Evolutionary conservation across 495 filamentous ascomycete species (phyloP), one percentile per base, ranked within the genome.

Genomic region (Aspergillus nanangensis): DNA sequence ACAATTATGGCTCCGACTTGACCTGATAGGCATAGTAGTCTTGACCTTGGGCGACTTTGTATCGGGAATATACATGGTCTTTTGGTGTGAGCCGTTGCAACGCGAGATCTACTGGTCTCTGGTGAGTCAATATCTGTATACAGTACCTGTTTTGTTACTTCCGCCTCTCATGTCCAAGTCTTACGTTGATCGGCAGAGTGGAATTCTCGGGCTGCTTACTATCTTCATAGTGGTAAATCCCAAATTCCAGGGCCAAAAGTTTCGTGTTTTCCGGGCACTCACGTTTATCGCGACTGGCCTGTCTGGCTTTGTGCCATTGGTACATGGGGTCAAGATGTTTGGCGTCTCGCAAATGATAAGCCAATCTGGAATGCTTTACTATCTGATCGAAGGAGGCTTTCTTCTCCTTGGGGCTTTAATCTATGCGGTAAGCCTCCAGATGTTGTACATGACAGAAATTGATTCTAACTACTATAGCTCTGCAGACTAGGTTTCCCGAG

Each of bases 251-350:
- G 71, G 71, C 21, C 61, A 41, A 4, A 48, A 50, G 15, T 78
- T 57, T 57, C 61, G 75, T 8, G 51, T 60, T 1, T 60, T 74
- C 23, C 74, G 74, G 20, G 53, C 63, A 10, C 46, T 62, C 9
- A 65, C 65, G 11, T 75, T 79, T 35, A 59, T 79, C n/a, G 60
- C 52, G n/a, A 78, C 72, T 4, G 74, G 67, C 1, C 37, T 76
- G 15, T 75, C 73, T 4, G 73, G 67, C 3, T 55, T 77, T 38
- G 70, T 62, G 19, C 72, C 73, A 0, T 61, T 77, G 1, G 58
- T 69, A 10, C 72, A 78, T 57, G 73, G 71, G 13, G 50, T 72
- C 13, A 51, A 31, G 17, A 44, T 74, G 32, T 75, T 74, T 41
- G 69, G 74, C 5, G 62, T 65, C 24, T 23, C 51, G 5, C 57